Evolutionary conservation across 2,329 filamentous ascomycete genomes (phyloP).

Genomic region (Xylariaceae sp.): DNA sequence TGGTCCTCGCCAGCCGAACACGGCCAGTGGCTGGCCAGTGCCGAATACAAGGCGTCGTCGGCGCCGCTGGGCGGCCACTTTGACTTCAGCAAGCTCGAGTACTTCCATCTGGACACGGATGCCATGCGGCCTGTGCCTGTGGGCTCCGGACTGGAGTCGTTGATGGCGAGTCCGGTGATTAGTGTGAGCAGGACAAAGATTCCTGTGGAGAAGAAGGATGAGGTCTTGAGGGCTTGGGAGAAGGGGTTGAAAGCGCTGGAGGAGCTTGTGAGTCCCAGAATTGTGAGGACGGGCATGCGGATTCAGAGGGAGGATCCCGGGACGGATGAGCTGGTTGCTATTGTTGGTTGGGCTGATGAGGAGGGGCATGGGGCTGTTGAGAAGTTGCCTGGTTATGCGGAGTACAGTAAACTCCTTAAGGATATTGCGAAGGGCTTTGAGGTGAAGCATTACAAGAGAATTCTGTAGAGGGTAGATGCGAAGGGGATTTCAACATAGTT

Average conservation of each 20-base stretch:
- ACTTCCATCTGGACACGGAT: slow-evolving; percentile 40
- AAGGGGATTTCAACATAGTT: not conserved
- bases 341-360: slow-evolving; percentile 35
- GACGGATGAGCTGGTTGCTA: slow-evolving; percentile 38
- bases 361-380: slow-evolving; percentile 33
- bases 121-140: slow-evolving; percentile 18
- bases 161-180: slow-evolving; percentile 34
- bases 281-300: slow-evolving; percentile 39
- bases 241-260: slow-evolving; percentile 31
- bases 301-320: slow-evolving; percentile 35
- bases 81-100: slow-evolving; percentile 32
- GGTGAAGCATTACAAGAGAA: slow-evolving; percentile 31
- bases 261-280: slow-evolving; percentile 28
- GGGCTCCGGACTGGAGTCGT: slow-evolving; percentile 10
- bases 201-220: slow-evolving; percentile 28
- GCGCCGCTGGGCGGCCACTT: slow-evolving; percentile 33
- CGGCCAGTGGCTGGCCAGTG: slow-evolving; percentile 39
- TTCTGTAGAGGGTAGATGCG: slow-evolving; percentile 23
- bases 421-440: slow-evolving; percentile 24
- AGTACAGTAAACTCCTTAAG: slow-evolving; percentile 23
- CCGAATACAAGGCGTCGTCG: slow-evolving; percentile 37
- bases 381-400: slow-evolving; percentile 23
- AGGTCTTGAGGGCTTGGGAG: slow-evolving; percentile 34
- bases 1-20: slow-evolving; percentile 42
- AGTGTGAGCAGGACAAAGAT: slow-evolving; percentile 35